Base-by-base conservation (phyloP, 1,284 basidiomycete genomes). In the Irpex lacteus region DNA sequence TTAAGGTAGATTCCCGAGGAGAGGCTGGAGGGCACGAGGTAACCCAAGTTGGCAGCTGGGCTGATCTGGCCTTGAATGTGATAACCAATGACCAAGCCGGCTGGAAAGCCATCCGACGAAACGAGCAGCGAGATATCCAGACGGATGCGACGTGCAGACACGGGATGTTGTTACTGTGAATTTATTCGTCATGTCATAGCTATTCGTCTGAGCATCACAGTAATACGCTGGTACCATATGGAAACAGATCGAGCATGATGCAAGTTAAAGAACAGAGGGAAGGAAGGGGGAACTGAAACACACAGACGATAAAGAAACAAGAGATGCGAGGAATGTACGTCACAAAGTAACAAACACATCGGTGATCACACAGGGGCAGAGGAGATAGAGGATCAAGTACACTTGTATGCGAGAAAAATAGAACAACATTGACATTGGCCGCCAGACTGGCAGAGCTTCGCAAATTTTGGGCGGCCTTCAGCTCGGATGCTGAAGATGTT, bases 201-300 rank as follows among this genome's bases (percentile, higher is more conserved):
- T 26, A 55, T 64, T 60, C 40, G 60, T 60, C 60, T 60, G 55
- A 56, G 54, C 54, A 36, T 56, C 60, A 64, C 63, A 59, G 54
- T 47, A 54, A 52, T 63, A 50, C 61, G 61, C 58, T 62, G 19
- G 26, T 56, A 63, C 50, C 52, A 63, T 61, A 63, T 50, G 19
- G 59, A 53, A 61, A 62, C 60, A 66, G 65, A 66, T 66, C 62
- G 65, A 66, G 65, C 65, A 66, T 62, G 63, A 44, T 56, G 38
- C 62, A 59, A 59, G 62, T 40, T 49, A 63, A 37, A 36, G 37
- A 53, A 60, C 47, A 44, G 47, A 61, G 60, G 53, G 40, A 60
- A 50, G 34, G 34, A 55, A 37, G 32, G 44, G 26, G 36, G 54
- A 37, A 44, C 6, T 38, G 55, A 34, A 62, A 56, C 54, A 56